Evolutionary conservation across 192 early-diverging fungal genomes (phyloP).

Genomic region (Spizellomyces punctatus): DNA sequence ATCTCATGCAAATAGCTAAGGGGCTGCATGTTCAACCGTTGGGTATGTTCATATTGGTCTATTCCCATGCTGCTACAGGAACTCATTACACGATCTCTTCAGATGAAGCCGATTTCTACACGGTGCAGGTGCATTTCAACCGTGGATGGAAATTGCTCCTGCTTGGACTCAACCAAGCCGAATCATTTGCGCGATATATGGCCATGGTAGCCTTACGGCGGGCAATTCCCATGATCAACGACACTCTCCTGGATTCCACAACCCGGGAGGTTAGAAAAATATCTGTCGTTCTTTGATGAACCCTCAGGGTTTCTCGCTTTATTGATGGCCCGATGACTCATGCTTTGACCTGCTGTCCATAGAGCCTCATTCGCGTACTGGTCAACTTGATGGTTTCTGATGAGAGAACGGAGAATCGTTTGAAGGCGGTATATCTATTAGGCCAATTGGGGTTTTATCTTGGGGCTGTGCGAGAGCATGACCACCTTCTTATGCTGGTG

Average conservation of each 20-base stretch:
- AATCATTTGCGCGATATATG: conserved; percentile 54
- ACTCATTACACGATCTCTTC: background rate
- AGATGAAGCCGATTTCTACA: conserved; percentile 55
- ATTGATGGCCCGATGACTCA: too few species aligned
- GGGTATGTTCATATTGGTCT: conserved; percentile 20
- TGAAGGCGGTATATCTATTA: conserved; percentile 55
- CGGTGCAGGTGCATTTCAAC: conserved; percentile 57
- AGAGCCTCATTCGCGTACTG: conserved; percentile 42
- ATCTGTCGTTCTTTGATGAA: too few species aligned
- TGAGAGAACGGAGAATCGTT: conserved; percentile 52
- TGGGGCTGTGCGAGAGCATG: conserved; percentile 49
- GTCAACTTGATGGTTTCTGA: conserved; percentile 53
- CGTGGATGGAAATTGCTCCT: conserved; percentile 60
- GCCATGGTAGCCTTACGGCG: conserved; percentile 50
- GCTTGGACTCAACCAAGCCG: conserved; percentile 54
- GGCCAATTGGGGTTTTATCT: conserved; percentile 51
- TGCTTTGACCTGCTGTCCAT: background rate
- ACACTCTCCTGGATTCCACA: conserved; percentile 53
- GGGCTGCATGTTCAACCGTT: conserved; percentile 44
- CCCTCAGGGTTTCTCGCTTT: too few species aligned
- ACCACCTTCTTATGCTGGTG: conserved; percentile 45
- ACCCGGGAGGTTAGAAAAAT: conserved; percentile 30
- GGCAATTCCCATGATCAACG: conserved; percentile 53
- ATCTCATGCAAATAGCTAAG: conserved; percentile 45
- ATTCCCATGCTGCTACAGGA: background rate